Conservation (phyloP, 495 filamentous ascomycete species). For the Echria macrotheca region DNA sequence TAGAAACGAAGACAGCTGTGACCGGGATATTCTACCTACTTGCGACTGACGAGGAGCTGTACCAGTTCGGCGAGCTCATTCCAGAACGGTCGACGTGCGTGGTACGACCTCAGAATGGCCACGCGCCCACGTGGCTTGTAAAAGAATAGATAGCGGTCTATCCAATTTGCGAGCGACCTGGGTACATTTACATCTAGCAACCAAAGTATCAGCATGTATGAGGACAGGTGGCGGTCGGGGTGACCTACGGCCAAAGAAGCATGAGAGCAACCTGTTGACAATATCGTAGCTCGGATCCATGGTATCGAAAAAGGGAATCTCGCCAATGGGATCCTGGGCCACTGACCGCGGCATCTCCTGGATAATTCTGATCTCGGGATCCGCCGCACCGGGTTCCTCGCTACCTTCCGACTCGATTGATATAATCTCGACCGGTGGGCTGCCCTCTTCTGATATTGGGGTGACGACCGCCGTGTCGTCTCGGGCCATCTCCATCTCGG, state of each 20-base stretch:
- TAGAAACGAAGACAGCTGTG: not conserved
- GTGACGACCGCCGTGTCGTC: conserved; percentile 20
- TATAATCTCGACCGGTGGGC: conserved; percentile 32
- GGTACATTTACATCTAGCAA: too few species aligned
- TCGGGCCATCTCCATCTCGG: conserved; percentile 34
- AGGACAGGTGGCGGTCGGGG: too few species aligned
- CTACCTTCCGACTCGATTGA: conserved; percentile 29
- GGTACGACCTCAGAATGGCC: conserved; percentile 31
- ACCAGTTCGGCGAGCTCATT: conserved; percentile 16
- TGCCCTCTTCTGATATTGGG: conserved; percentile 33
- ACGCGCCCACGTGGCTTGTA: too few species aligned
- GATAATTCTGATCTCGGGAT: conserved; percentile 20
- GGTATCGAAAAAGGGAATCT: conserved; percentile 35
- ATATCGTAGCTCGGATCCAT: conserved; percentile 36
- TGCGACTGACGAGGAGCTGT: conserved; percentile 15
- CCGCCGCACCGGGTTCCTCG: conserved; percentile 23
- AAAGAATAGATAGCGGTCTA: conserved; percentile 39
- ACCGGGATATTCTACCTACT: conserved; percentile 13
- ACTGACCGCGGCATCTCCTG: conserved; percentile 14
- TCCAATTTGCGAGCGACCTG: too few species aligned
- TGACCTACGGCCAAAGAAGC: conserved; percentile 33
- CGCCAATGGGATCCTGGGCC: conserved; percentile 18
- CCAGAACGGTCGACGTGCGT: conserved; percentile 37
- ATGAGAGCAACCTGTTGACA: conserved; percentile 27
- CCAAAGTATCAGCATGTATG: too few species aligned